Conservation (phyloP, 164 flowering plant species). For the Macadamia tetraphylla region DNA sequence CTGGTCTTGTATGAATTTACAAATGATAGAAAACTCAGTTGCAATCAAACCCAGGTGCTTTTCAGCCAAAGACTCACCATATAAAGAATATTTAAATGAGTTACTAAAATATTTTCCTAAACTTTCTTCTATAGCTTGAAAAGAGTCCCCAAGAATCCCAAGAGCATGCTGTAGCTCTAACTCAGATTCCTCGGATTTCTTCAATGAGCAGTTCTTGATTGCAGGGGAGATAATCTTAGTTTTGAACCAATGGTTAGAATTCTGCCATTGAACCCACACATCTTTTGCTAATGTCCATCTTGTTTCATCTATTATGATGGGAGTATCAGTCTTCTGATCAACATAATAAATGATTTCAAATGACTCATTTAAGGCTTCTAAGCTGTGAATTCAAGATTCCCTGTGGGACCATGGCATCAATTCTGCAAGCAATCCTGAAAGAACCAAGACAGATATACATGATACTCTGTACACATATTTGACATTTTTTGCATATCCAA, state of each 20-base stretch:
- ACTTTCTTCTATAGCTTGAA: too few species aligned
- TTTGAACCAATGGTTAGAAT: background rate
- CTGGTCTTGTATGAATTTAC: too few species aligned
- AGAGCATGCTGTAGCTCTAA: background rate
- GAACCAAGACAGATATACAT: slow-evolving; percentile 6
- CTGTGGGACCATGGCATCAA: background rate
- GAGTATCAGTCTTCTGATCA: background rate
- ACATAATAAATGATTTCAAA: slow-evolving; percentile 9
- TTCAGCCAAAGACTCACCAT: too few species aligned
- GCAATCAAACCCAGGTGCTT: too few species aligned
- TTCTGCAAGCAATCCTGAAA: background rate
- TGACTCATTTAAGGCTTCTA: background rate
- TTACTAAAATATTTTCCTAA: too few species aligned
- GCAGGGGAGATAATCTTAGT: background rate
- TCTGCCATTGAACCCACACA: background rate
- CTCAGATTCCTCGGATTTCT: too few species aligned
- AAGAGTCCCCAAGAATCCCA: background rate
- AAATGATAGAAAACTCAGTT: too few species aligned
- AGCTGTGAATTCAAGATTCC: background rate
- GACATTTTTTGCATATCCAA: too few species aligned
- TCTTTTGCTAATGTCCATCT: slow-evolving; percentile 5
- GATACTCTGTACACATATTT: background rate
- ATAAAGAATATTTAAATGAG: background rate
- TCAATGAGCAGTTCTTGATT: too few species aligned
- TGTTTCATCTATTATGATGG: background rate